Conservation (phyloP, 2,329 filamentous ascomycete genomes). For the Aulographum hederae region DNA sequence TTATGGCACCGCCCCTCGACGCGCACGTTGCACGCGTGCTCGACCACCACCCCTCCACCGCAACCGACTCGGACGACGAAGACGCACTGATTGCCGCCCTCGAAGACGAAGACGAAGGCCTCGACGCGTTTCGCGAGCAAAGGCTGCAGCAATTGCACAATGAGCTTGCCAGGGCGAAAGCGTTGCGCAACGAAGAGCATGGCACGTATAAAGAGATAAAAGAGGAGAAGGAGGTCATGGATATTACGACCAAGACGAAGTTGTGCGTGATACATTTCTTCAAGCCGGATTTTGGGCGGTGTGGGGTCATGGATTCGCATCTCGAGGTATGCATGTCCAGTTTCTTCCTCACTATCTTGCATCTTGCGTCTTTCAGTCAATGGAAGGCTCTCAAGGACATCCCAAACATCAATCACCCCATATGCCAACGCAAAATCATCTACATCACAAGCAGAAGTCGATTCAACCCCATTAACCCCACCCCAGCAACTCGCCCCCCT, state of each 20-base stretch:
- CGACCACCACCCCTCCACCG: slow-evolving; percentile 19
- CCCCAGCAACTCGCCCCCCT: slow-evolving; percentile 29
- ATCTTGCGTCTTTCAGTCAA: no score
- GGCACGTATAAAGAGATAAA: slow-evolving; percentile 37
- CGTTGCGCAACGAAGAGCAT: slow-evolving; percentile 30
- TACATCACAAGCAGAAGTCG: not conserved
- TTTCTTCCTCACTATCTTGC: no score
- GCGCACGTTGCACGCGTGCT: slow-evolving; percentile 31
- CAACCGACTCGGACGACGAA: slow-evolving; percentile 34
- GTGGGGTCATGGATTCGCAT: slow-evolving; percentile 42
- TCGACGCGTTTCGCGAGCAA: slow-evolving; percentile 36
- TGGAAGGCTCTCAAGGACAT: no score
- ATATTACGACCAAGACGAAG: slow-evolving; percentile 39
- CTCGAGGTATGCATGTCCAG: slow-evolving; percentile 23
- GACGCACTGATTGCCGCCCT: slow-evolving; percentile 42
- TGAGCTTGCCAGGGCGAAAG: slow-evolving; percentile 33
- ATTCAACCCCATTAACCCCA: slow-evolving; percentile 2
- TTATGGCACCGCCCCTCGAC: slow-evolving; percentile 30
- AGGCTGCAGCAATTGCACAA: slow-evolving; percentile 38
- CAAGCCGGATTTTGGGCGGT: slow-evolving; percentile 44
- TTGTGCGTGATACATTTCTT: slow-evolving; percentile 44
- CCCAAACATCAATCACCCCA: no score
- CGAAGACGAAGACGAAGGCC: slow-evolving; percentile 30
- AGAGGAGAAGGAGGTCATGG: slow-evolving; percentile 38
- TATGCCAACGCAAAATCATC: no score